Base-by-base conservation (phyloP, 2,329 filamentous ascomycete genomes). In the Parascedosporium putredinis region DNA sequence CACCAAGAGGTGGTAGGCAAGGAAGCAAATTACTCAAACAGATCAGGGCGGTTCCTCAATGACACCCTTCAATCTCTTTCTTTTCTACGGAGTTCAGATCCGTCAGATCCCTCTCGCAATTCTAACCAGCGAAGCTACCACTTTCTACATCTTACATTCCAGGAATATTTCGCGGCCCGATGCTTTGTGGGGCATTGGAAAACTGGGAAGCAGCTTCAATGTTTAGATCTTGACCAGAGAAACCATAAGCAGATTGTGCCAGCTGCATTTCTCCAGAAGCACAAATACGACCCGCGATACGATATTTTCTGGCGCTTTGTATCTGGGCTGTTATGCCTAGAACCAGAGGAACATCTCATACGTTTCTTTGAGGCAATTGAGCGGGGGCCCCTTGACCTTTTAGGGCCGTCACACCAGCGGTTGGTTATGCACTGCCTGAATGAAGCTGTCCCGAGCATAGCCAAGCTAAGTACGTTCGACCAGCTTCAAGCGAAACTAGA, bases 301-400 rank as follows among this genome's bases (percentile, higher is more conserved):
- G 60, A 69, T 48, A 59, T 71, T 3, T 52, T 71, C 2, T 71
- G 67, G 68, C 62, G 67, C 16, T 71, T 71, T 57, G 63, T 67
- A 29, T 52, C 62, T 4, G 67, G 68, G n/a, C 51, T 70, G n/a
- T 56, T 70, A 29, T 36, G 56, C n/a, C 29, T 49, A 23, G 45
- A 56, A 7, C 33, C 40, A 8, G 20, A 53, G n/a, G 36, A n/a
- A 7, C 36, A 40, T 18, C 14, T 40, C 18, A 18, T 10, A 16
- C 3, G 24, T 6, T 65, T 68, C 48, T 61, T 68, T 31, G 3
- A 60, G 10, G 40, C 45, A 27, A 58, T 70, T 16, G 58, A 68
- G 34, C 27, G 53, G 2, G 54, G 66, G 38, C 65, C 64, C 42
- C 56, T 54, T 25, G 66, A 69, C 50, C 52, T 69, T 20, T 49